Percentiles rank a stretch among this genome's conserved stretches.
Evolutionary conservation across 805 yeast species (phyloP).

Genomic region (Candida maris): DNA sequence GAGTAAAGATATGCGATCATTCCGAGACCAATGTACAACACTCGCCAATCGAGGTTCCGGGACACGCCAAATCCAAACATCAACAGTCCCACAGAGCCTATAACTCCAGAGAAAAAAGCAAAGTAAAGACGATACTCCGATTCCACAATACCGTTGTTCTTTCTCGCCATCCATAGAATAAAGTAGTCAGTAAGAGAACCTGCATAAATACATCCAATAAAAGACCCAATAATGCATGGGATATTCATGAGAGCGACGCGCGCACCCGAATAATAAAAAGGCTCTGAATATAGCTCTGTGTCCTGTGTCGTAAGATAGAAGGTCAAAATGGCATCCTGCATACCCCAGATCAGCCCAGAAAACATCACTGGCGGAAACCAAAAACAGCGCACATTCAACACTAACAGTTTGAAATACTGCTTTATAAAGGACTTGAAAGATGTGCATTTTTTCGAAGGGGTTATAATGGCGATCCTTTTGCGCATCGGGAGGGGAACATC

Average conservation of each 20-base stretch:
- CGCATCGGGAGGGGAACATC: slow-evolving; percentile 16
- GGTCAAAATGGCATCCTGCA: slow-evolving; percentile 69
- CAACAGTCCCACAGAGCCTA: slow-evolving; percentile 57
- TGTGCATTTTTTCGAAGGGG: slow-evolving; percentile 5
- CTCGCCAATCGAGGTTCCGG: slow-evolving; percentile 47
- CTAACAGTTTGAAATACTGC: slow-evolving; percentile 38
- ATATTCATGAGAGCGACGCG: slow-evolving; percentile 76
- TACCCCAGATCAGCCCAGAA: slow-evolving; percentile 73
- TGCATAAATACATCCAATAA: slow-evolving; percentile 62
- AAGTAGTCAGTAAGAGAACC: slow-evolving; percentile 62
- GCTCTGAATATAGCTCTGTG: slow-evolving; percentile 54
- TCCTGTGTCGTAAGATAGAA: slow-evolving; percentile 74
- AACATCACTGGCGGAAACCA: slow-evolving; percentile 58
- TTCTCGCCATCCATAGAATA: slow-evolving; percentile 61
- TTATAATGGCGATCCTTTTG: slow-evolving; percentile 16
- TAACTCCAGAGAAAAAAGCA: slow-evolving; percentile 51
- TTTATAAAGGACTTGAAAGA: slow-evolving; percentile 16
- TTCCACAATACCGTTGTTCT: slow-evolving; percentile 56
- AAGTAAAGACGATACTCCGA: slow-evolving; percentile 63
- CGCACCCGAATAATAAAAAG: slow-evolving; percentile 59
- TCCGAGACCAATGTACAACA: slow-evolving; percentile 57
- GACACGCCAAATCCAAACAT: slow-evolving; percentile 66
- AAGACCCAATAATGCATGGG: slow-evolving; percentile 64
- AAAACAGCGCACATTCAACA: slow-evolving; percentile 25
- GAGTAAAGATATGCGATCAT: slow-evolving; percentile 67